These are phyloP conservation scores for Fusarium sp. DNA, from an alignment of 2,329 filamentous ascomycete species.

Conservation along the genomic window DNA sequence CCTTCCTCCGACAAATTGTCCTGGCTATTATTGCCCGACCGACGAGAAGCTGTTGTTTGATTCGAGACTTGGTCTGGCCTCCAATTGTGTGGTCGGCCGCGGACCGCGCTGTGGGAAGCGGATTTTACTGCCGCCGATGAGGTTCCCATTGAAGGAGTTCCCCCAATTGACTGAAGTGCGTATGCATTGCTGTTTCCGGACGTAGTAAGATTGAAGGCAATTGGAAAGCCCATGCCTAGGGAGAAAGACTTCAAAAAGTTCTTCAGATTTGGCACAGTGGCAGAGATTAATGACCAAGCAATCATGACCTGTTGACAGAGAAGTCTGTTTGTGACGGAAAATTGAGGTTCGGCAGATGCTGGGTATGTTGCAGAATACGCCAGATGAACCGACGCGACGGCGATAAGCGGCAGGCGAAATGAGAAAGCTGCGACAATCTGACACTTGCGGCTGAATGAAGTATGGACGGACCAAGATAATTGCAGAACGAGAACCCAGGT, in stretches of 20 bases:
- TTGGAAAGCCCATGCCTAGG: conserved; percentile 42
- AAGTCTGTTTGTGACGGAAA: conserved; percentile 32
- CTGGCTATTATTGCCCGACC: conserved; percentile 6
- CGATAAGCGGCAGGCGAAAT: conserved; percentile 43
- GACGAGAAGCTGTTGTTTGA: conserved; percentile 1
- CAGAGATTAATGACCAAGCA: conserved; percentile 40
- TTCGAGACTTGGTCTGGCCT: conserved; percentile 30
- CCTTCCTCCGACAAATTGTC: conserved; percentile 32
- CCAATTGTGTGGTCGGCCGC: conserved; percentile 31
- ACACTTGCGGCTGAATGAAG: conserved; percentile 30
- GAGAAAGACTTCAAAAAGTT: conserved; percentile 45
- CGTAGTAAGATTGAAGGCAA: conserved; percentile 26
- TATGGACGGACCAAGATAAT: conserved; percentile 35
- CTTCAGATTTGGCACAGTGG: conserved; percentile 41
- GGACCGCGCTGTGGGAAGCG: conserved; percentile 10
- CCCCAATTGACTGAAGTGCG: conserved; percentile 35
- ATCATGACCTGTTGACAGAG: conserved; percentile 40
- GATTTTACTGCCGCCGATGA: conserved; percentile 15
- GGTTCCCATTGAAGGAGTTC: conserved; percentile 18
- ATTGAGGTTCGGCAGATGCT: conserved; percentile 32
- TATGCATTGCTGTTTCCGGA: conserved; percentile 17
- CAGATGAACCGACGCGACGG: conserved; percentile 34
- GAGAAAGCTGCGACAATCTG: conserved; percentile 41
- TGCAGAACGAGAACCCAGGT: conserved; percentile 31
- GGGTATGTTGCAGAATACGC: conserved; percentile 15